Evolutionary conservation across 2,329 filamentous ascomycete genomes (phyloP).

Genomic region (Alternaria ethzedia): DNA sequence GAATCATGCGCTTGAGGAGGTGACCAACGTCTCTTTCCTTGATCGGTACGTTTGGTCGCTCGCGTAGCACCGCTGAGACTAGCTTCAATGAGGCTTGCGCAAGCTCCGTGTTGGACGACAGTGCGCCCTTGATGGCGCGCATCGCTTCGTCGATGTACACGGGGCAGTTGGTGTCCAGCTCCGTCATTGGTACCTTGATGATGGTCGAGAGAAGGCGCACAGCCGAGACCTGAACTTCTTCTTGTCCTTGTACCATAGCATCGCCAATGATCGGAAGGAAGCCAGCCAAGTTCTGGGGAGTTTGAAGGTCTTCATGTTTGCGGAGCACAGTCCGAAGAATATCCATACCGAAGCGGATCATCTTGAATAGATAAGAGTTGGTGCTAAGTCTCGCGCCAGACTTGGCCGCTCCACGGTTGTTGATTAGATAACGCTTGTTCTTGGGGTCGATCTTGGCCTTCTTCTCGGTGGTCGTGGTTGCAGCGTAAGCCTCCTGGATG

Average conservation of each 20-base stretch:
- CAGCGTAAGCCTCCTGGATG: constrained; percentile 82
- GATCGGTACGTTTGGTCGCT: constrained; percentile 75
- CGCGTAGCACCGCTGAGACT: constrained; percentile 81
- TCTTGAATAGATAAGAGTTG: constrained; percentile 83
- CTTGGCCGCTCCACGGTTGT: constrained; percentile 76
- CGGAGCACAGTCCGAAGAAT: constrained; percentile 83
- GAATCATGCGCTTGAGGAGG: constrained; percentile 79
- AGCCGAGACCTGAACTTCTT: constrained; percentile 89
- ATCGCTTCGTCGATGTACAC: constrained; percentile 87
- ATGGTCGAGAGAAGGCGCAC: constrained; percentile 85
- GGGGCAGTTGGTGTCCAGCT: constrained; percentile 72
- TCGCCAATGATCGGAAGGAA: constrained; percentile 92
- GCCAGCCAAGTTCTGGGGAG: constrained; percentile 77
- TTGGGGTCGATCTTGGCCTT: constrained; percentile 44
- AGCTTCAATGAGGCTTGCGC: constrained; percentile 90
- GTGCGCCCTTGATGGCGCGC: constrained; percentile 76
- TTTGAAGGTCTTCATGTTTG: constrained; percentile 83
- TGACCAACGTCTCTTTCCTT: constrained; percentile 84
- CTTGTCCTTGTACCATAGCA: constrained; percentile 79
- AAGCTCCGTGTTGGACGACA: constrained; percentile 80
- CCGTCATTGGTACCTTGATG: constrained; percentile 78
- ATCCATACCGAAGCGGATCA: constrained; percentile 86
- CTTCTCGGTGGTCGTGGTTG: constrained; percentile 55
- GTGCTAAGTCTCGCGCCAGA: constrained; percentile 73
- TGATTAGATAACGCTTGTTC: constrained; percentile 77